A percentile compares a stretch with the other conserved stretches of the same genome.
Conservation (phyloP, 495 filamentous ascomycete genomes). For the Talaromyces ruber region DNA sequence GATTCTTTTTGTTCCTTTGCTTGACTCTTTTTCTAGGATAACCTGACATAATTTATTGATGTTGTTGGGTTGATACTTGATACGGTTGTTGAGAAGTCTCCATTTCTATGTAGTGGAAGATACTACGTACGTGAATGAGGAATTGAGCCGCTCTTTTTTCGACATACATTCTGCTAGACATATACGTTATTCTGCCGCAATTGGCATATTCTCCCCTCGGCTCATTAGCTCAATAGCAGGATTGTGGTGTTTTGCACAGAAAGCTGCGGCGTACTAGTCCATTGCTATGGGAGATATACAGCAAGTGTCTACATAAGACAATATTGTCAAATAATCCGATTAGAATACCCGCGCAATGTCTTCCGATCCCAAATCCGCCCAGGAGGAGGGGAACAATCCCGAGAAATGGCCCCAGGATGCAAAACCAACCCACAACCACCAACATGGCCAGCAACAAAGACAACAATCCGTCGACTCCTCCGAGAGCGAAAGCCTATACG, state of each 20-base stretch:
- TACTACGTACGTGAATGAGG: background rate
- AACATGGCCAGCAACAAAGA: background rate
- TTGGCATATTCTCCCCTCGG: background rate
- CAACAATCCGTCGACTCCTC: background rate
- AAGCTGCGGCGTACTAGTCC: background rate
- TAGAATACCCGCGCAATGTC: background rate
- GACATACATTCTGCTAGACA: background rate
- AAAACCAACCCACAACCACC: background rate
- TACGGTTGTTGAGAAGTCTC: background rate
- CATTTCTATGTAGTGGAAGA: background rate
- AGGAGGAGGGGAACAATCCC: background rate
- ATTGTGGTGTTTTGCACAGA: background rate
- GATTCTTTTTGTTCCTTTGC: background rate
- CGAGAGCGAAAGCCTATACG: background rate
- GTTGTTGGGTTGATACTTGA: background rate
- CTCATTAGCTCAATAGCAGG: background rate
- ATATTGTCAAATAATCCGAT: background rate
- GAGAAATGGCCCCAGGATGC: background rate
- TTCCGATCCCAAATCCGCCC: background rate
- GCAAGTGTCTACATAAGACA: background rate
- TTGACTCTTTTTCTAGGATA: background rate
- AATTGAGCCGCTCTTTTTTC: background rate
- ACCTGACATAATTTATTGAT: background rate
- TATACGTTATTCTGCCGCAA: too few relatives aligned
- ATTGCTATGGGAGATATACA: background rate